phyloP scores from a whole-genome alignment of 495 filamentous ascomycete species.

The Bacidia gigantensis region DNA sequence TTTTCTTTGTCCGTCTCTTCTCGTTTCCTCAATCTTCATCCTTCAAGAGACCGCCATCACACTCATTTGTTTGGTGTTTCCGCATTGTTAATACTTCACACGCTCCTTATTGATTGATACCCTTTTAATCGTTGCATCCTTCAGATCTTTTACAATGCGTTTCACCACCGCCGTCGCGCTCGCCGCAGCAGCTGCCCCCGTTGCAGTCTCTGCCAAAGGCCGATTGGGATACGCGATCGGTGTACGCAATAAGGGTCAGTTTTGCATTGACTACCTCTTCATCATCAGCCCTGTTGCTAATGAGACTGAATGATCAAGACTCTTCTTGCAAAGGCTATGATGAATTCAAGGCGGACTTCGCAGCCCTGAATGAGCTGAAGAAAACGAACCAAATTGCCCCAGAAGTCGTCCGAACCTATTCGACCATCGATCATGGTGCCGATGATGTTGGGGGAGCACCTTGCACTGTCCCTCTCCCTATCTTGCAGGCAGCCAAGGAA shows the following conservation, averaged over 20 bases:
- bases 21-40: not conserved
- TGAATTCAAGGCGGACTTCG: conserved; percentile 60
- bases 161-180: conserved; percentile 26
- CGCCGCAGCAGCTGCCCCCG: conserved; percentile 29
- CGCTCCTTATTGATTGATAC: conserved; percentile 6
- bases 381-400: conserved; percentile 3
- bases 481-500: conserved; percentile 38
- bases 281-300: not conserved
- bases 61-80: conserved; percentile 2
- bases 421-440: conserved; percentile 37
- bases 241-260: conserved; percentile 26
- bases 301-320: conserved; percentile 19
- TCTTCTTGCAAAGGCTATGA: conserved; percentile 47
- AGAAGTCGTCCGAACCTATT: conserved; percentile 53
- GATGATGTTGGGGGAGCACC: not conserved
- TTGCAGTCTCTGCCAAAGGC: conserved; percentile 30
- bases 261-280: not conserved
- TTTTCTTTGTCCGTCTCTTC: not conserved
- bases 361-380: conserved; percentile 28
- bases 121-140: not conserved
- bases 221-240: conserved; percentile 38
- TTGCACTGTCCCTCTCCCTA: conserved; percentile 31
- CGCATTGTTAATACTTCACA: not conserved
- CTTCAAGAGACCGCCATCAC: conserved; percentile 5
- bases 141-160: conserved; percentile 27